phyloP scores from a whole-genome alignment of 306 rosid genomes.

The Pyrus pyrifolia region DNA sequence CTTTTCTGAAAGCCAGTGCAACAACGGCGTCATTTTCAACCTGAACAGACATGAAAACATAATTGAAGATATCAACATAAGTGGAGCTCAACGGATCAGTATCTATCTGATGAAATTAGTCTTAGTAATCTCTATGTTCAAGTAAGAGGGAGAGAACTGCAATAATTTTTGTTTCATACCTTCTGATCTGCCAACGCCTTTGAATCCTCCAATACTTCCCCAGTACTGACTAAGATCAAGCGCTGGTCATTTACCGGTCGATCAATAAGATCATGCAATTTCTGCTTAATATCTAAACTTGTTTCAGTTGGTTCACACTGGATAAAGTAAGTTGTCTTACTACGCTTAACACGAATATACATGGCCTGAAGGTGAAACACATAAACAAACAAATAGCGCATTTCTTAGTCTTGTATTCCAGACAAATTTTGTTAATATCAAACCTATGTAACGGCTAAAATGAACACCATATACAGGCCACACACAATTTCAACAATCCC shows the following conservation, averaged over 20 bases:
- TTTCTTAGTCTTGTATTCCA: background rate
- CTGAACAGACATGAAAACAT: constrained; percentile 31
- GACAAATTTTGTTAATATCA: background rate
- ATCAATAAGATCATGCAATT: constrained; percentile 61
- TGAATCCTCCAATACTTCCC: constrained; percentile 68
- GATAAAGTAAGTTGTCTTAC: constrained; percentile 84
- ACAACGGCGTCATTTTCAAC: constrained; percentile 84
- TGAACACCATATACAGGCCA: background rate
- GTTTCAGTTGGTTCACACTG: constrained; percentile 86
- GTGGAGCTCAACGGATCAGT: background rate
- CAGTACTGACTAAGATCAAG: constrained; percentile 50
- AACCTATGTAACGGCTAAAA: background rate
- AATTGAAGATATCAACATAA: background rate
- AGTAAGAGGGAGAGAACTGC: background rate
- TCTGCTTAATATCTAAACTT: constrained; percentile 66
- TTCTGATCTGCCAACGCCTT: constrained; percentile 86
- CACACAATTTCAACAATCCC: background rate
- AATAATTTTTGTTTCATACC: constrained; percentile 27
- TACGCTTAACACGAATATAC: constrained; percentile 81
- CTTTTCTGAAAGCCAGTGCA: constrained; percentile 82
- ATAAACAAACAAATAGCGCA: background rate
- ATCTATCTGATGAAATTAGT: background rate
- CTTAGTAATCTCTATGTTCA: background rate
- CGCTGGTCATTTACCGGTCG: constrained; percentile 60
- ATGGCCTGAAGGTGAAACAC: constrained; percentile 41